phyloP scores from a whole-genome alignment of 345 rosid genomes.

The Linum tenue region DNA sequence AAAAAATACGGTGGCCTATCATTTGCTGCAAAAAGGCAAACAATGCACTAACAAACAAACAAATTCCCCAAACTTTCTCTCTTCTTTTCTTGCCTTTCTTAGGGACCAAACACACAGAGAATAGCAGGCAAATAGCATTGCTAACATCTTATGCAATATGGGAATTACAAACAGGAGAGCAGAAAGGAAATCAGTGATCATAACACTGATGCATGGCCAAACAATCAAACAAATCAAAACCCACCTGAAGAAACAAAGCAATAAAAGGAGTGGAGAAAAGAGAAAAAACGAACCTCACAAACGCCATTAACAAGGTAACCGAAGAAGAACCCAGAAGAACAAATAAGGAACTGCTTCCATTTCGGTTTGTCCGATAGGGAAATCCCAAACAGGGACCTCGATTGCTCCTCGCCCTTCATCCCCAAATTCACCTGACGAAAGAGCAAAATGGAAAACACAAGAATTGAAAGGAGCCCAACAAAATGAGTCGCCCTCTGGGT shows the following conservation, averaged over 20 bases:
- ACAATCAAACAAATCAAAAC: conserved; percentile 7
- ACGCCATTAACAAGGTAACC: conserved; percentile 91
- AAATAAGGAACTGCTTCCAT: conserved; percentile 82
- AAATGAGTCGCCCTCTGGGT: no score
- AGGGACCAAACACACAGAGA: no score
- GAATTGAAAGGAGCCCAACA: not conserved
- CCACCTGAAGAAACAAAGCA: not conserved
- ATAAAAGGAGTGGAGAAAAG: not conserved
- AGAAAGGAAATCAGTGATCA: no score
- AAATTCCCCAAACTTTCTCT: no score
- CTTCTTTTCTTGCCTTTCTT: no score
- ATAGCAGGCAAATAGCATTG: no score
- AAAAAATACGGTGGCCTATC: no score
- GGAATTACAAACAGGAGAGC: no score
- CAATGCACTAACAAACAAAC: no score
- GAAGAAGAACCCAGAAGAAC: conserved; percentile 92
- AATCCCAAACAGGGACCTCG: conserved; percentile 58
- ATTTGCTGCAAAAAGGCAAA: no score
- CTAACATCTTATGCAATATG: no score
- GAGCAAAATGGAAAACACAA: no score
- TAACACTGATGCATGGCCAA: not conserved
- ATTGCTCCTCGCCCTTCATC: conserved; percentile 65
- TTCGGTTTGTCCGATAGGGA: conserved; percentile 54
- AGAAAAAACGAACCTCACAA: conserved; percentile 56
- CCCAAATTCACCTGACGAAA: not conserved